These are phyloP conservation scores for Lablab purpureus DNA, from an alignment of 306 rosid species.

Conservation along the genomic window DNA sequence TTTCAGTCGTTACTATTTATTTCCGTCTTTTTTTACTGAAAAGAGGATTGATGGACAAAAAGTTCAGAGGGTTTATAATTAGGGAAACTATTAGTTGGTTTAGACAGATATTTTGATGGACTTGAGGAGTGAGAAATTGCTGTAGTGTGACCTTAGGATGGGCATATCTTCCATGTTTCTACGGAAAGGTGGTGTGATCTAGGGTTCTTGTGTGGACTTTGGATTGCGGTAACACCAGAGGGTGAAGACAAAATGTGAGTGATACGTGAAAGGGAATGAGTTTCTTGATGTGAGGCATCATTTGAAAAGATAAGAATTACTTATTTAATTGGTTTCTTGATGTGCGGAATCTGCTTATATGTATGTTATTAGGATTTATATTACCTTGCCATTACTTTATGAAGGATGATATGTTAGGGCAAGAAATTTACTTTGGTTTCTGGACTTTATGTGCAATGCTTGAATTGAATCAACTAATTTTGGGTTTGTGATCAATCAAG, in stretches of 20 bases:
- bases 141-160: not conserved
- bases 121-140: constrained; percentile 4
- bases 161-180: not conserved
- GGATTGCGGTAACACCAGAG: constrained; percentile 11
- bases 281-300: not conserved
- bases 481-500: not conserved
- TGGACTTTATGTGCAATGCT: not conserved
- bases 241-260: not conserved
- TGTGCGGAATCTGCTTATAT: constrained; percentile 26
- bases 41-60: constrained; percentile 5
- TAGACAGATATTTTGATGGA: constrained; percentile 1
- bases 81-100: constrained; percentile 1
- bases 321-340: not conserved
- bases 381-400: not conserved
- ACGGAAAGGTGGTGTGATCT: not conserved
- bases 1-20: not conserved
- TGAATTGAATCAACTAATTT: constrained; percentile 17
- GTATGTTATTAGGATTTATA: not conserved
- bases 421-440: constrained; percentile 15
- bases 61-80: constrained; percentile 25
- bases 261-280: not conserved
- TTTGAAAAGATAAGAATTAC: constrained; percentile 16
- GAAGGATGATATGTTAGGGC: not conserved
- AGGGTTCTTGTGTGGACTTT: not conserved
- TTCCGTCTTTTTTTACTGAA: not conserved